Evolutionary conservation across 1,284 basidiomycete genomes (phyloP), one percentile per base, ranked within the genome.

Genomic region (Athelia psychrophila): DNA sequence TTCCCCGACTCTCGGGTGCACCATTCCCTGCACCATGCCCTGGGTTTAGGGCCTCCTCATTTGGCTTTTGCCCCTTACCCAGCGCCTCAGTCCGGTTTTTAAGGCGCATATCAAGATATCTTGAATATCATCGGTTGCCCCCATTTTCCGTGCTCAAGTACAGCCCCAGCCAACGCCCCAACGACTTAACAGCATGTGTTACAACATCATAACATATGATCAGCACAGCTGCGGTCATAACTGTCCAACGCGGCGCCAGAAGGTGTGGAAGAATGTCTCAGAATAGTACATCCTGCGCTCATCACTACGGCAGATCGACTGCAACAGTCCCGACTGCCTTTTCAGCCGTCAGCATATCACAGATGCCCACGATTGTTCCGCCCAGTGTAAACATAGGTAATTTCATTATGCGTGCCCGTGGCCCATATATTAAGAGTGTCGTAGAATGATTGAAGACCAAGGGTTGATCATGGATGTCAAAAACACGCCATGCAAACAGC

Each of bases 251-350:
- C 69, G 60, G 52, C 62, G 68, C 22, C 68, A 77, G 50, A 71
- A 53, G 64, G 78, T 78, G 59, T 27, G 63, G 25, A 30, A n/a
- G 4, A 27, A 6, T 10, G 20, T 47, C 8, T 16, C 27, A 47
- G 5, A 35, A 18, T 36, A 20, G 2, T 38, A 12, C 9, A 6
- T 44, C 8, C 33, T 33, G 27, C 20, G 25, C 44, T 52, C 48
- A 25, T 24, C 38, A 42, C 20, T 30, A 22, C 30, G 19, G 20
- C 32, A 81, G 80, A 63, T 81, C 13, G 78, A 80, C 55, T 81
- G 79, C 57, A 70, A 73, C 51, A 53, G 52, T 2, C 51, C 55
- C 42, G 54, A 58, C 12, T 81, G 79, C 49, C 61, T 57, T 15
- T 55, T 71, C 50, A 80, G 79, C 51, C 20, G 50, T 15, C 56